Evolutionary conservation across 2,329 filamentous ascomycete species (phyloP).

Genomic region (Zymoseptoria ardabiliae): DNA sequence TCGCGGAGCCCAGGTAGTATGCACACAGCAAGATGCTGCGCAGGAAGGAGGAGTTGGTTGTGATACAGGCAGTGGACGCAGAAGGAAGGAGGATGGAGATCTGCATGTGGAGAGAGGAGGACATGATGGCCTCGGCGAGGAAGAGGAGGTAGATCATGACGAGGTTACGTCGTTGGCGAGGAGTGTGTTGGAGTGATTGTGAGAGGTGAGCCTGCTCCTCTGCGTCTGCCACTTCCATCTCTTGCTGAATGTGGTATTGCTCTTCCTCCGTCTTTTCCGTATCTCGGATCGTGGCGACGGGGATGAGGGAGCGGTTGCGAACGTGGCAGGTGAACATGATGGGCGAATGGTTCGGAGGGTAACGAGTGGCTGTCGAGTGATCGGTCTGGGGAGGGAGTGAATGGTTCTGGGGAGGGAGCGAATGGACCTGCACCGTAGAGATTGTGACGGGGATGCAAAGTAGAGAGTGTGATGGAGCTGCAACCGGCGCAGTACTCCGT

Average conservation of each 20-base stretch:
- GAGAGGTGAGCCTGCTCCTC: slow-evolving; percentile 4
- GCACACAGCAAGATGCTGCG: slow-evolving; percentile 43
- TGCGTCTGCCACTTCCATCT: slow-evolving; percentile 23
- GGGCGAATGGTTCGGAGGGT: neutral
- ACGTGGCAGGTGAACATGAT: slow-evolving; percentile 40
- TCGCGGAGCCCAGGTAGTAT: slow-evolving; percentile 41
- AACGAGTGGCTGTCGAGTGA: neutral
- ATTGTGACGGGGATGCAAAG: neutral
- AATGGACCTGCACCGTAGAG: no score
- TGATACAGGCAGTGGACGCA: slow-evolving; percentile 36
- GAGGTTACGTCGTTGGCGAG: slow-evolving; percentile 25
- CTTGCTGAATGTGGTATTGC: slow-evolving; percentile 22
- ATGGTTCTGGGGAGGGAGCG: neutral
- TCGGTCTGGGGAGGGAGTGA: no score
- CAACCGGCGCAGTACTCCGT: neutral
- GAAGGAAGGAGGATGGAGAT: slow-evolving; percentile 40
- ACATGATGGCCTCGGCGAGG: slow-evolving; percentile 45
- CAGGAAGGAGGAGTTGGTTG: slow-evolving; percentile 40
- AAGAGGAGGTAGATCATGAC: slow-evolving; percentile 40
- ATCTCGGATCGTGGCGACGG: slow-evolving; percentile 36
- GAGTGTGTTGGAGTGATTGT: slow-evolving; percentile 1
- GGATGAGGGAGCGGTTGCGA: slow-evolving; percentile 36
- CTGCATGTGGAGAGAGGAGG: slow-evolving; percentile 42
- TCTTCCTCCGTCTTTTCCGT: slow-evolving; percentile 33
- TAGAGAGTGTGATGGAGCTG: neutral